A percentile compares a stretch with the other conserved stretches of the same genome.
These are phyloP conservation scores for Vanderwaltozyma tropicalis DNA, from an alignment of 805 yeast species.

Conservation along the genomic window DNA sequence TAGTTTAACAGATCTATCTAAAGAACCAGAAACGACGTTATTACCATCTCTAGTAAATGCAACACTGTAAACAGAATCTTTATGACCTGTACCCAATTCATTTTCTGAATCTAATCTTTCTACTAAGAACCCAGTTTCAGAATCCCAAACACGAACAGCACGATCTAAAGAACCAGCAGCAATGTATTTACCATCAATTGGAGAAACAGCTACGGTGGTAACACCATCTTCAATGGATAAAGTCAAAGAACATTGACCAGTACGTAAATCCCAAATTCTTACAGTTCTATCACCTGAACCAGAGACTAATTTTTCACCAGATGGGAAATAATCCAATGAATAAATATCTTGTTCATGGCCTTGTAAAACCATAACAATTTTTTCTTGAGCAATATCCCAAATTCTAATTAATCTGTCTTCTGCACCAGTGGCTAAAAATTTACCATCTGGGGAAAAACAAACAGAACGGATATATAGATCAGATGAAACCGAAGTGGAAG, in stretches of 20 bases:
- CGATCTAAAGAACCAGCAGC: constrained; percentile 96
- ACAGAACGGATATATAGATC: constrained; percentile 92
- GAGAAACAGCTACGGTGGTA: constrained; percentile 94
- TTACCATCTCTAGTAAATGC: constrained; percentile 86
- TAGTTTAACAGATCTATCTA: constrained; percentile 89
- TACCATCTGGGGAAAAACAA: constrained; percentile 92
- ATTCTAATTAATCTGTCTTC: constrained; percentile 85
- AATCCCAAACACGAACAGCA: constrained; percentile 95
- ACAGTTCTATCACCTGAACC: constrained; percentile 97
- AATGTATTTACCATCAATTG: constrained; percentile 75
- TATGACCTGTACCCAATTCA: constrained; percentile 85
- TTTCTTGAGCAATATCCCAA: constrained; percentile 84
- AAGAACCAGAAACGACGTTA: constrained; percentile 87
- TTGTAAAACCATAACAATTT: constrained; percentile 72
- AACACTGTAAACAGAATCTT: constrained; percentile 90
- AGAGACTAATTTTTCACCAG: constrained; percentile 84
- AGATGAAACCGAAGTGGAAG: constrained; percentile 48
- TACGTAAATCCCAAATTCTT: constrained; percentile 85
- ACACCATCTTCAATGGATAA: constrained; percentile 94
- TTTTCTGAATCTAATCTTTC: constrained; percentile 87
- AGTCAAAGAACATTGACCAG: constrained; percentile 82
- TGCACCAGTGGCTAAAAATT: constrained; percentile 88
- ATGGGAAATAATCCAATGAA: constrained; percentile 89
- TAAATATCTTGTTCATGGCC: constrained; percentile 98
- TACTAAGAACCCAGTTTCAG: constrained; percentile 80